Base-by-base conservation (phyloP, 2,329 filamentous ascomycete species). In the Beauveria brongniartii region DNA sequence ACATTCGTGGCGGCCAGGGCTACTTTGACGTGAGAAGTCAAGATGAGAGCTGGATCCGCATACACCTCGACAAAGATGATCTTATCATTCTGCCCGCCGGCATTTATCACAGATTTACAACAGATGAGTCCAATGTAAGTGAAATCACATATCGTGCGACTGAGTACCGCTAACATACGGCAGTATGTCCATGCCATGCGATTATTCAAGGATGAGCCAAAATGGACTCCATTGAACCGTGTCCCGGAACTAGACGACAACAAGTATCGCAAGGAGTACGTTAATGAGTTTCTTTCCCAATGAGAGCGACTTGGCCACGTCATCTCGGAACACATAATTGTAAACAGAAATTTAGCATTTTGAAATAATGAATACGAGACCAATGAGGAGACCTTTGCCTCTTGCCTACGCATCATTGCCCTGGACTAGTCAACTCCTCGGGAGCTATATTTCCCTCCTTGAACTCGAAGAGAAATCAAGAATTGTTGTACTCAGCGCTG, bases 41-140 rank as follows among this genome's bases (percentile, higher is more conserved):
- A 73, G 84, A 83, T 22, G 93, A 97, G 70, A 85, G 89, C 66
- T 99, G 94, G 94, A 85, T 99, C 62, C 81, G 94, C 62, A 92
- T 99, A 64, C 78, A 81, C 69, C 77, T 99, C 61, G 89, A 89
- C 73, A 94, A 94, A 78, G 80, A 87, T 68, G 94, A 99, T 77
- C 78, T 99, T 75, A 89, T 99, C 69, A 93, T 99, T 69, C 80
- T 99, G 66, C 94, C 94, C 1, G 86, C 92, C 46, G 94, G 94
- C 3, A 97, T 99, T 63, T 99, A 97, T 75, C 94, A 99, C 77
- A 87, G 94, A 5, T 99, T 99, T 72, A 99, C 94, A 8, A 97
- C 92, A 0, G 92, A 97, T 74, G 86, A 88, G 71, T 83, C 87
- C 64, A 96, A 99, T 72, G 92, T 96, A 74, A 77, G 91, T 83